Evolutionary conservation across 2,329 filamentous ascomycete species (phyloP), one percentile per base, ranked within the genome.

Genomic region (Dactylonectria estremocensis): DNA sequence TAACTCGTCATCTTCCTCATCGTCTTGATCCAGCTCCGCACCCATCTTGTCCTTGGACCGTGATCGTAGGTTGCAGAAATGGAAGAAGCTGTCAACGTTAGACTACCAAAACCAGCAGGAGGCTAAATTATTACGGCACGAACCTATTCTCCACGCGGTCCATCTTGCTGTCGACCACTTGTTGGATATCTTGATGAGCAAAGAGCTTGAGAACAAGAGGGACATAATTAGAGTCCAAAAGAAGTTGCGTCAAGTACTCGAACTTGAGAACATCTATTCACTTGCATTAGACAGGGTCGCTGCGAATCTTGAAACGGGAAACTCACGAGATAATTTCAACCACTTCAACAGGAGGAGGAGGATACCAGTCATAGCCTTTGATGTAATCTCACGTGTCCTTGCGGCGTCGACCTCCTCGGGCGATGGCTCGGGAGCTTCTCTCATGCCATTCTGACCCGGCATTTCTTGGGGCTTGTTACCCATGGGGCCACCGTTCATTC

Each of bases 181-280:
- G 92, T 73, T 98, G 95, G 40, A 98, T 91, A 71, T 99, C 97
- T 80, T 98, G 95, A 77, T 97, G 92, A 56, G 95, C 95, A 79
- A 98, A 95, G 55, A 98, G 89, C 82, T 98, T 98, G 35, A 99
- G 84, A 24, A 97, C 92, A 33, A 99, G 85, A 1, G 95, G 95
- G 7, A 99, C 87, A 79, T 98, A 99, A 79, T 97, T 98, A 4
- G 94, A 96, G 80, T 99, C 96, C 31, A 99, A 87, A 11, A 99
- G 85, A 3, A 99, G 88, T 77, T 99, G 96, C 0, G 95, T 95
- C 77, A 99, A 84, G 77, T 98, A 98, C 81, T 99, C 96, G 73
- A 96, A 98, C 78, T 98, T 97, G 71, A 99, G 85, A 31, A 98
- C 89, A 78, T 99, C 94, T 97, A 69, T 49, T 28, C 14, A 22